Percentiles rank a stretch among this genome's conserved stretches.
These are phyloP conservation scores for Colletotrichum scovillei DNA, from an alignment of 2,329 filamentous ascomycete genomes.

Conservation along the genomic window DNA sequence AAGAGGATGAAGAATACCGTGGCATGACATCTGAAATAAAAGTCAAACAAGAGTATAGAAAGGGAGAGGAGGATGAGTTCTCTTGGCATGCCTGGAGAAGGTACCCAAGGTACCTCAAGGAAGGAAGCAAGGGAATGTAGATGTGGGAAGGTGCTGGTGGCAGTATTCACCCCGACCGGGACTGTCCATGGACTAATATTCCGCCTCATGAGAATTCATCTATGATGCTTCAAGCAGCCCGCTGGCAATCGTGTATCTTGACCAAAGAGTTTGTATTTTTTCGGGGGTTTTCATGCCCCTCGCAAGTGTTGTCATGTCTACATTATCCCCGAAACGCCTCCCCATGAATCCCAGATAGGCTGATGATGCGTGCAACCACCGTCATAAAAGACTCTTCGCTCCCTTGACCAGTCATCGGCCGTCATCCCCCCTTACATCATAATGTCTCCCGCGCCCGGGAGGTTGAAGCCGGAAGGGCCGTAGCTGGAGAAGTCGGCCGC, in stretches of 20 bases:
- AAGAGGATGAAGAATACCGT: too few species aligned
- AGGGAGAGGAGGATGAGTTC: too few species aligned
- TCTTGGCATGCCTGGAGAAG: too few species aligned
- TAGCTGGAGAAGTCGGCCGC: constrained; percentile 6
- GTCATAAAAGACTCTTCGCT: background rate
- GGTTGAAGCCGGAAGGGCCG: constrained; percentile 36
- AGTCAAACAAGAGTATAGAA: too few species aligned
- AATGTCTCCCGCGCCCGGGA: constrained; percentile 41
- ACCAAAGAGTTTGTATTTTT: background rate
- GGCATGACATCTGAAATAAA: too few species aligned
- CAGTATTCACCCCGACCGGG: too few species aligned
- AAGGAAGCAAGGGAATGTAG: too few species aligned
- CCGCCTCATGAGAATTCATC: background rate
- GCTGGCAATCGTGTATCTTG: background rate
- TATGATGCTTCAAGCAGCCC: background rate
- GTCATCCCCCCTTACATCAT: constrained; percentile 34
- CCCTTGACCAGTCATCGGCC: background rate
- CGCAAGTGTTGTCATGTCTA: constrained; percentile 30
- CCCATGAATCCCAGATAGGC: constrained; percentile 23
- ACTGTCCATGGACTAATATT: too few species aligned
- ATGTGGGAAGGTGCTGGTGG: too few species aligned
- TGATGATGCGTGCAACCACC: background rate
- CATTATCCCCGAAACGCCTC: constrained; percentile 8
- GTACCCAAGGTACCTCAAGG: too few species aligned
- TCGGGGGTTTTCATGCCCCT: constrained; percentile 1